Evolutionary conservation across 139 green algal species (phyloP), one percentile per base, ranked within the genome.

Genomic region (Chara braunii): DNA sequence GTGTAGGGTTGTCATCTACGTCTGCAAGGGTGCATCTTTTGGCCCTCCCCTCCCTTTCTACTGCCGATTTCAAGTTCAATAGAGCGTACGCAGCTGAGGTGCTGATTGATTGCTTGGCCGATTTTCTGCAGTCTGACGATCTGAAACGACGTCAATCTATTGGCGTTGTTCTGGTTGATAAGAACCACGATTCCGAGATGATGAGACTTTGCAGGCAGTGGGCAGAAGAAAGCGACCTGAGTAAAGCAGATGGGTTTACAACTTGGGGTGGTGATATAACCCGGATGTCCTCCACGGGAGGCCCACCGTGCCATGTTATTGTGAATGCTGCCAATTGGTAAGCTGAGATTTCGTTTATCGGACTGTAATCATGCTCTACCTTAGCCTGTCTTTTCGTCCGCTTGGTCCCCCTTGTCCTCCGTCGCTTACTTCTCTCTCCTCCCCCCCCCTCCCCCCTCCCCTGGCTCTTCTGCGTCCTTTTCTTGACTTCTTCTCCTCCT

Each of bases 291-390:
- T 53, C 58, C 22, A 33, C 28, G 18, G 53, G 53, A 24, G 56
- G 30, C n/a, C 60, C 50, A 5, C 24, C 23, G 18, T 71, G 64
- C 53, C 55, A 70, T 60, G 31, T 73, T 42, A 57, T 73, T 31
- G 64, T 56, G 12, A 73, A 73, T 28, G 62, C 64, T 7, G 40
- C 64, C 18, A 73, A 73, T 36, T 50, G 64, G 64, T 73, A 24
- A 24, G 64, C 3, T n/a, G n/a, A n/a, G n/a, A n/a, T n/a, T n/a
- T n/a, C n/a, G n/a, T n/a, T n/a, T n/a, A n/a, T n/a, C n/a, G n/a
- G n/a, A n/a, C n/a, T n/a, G n/a, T n/a, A n/a, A n/a, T n/a, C n/a
- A n/a, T n/a, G n/a, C n/a, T n/a, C n/a, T n/a, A n/a, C n/a, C n/a
- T n/a, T n/a, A n/a, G n/a, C n/a, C n/a, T n/a, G n/a, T n/a, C n/a